A percentile compares a stretch with the other conserved stretches of the same genome.
Conservation (phyloP, 495 filamentous ascomycete species). For the Glutinoglossum americanum region DNA sequence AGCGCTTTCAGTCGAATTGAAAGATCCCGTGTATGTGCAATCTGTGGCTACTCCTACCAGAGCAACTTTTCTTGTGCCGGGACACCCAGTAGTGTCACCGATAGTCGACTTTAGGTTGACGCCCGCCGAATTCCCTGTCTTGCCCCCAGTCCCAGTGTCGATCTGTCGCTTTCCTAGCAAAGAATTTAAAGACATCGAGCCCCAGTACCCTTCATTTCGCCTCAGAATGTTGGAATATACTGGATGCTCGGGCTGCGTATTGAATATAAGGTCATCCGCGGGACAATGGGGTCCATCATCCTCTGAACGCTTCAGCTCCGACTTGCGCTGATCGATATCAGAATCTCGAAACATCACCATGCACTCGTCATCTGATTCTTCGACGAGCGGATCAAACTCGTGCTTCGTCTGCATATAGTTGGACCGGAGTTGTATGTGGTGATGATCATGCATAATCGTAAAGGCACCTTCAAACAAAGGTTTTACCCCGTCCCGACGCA, state of each 20-base stretch:
- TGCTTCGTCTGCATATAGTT: constrained; percentile 58
- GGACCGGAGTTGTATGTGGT: constrained; percentile 64
- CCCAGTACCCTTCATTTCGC: constrained; percentile 25
- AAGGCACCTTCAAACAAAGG: constrained; percentile 89
- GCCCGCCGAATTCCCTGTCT: constrained; percentile 57
- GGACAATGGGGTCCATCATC: constrained; percentile 26
- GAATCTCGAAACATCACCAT: constrained; percentile 89
- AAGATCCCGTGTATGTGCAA: constrained; percentile 58
- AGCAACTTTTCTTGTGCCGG: constrained; percentile 69
- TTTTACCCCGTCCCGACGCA: constrained; percentile 49
- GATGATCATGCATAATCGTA: constrained; percentile 53
- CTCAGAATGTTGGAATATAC: constrained; percentile 28
- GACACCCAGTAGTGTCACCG: constrained; percentile 62
- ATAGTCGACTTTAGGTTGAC: constrained; percentile 70
- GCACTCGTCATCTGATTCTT: constrained; percentile 39
- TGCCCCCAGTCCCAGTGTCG: constrained; percentile 28
- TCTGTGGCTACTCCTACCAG: constrained; percentile 84
- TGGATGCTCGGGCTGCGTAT: constrained; percentile 41
- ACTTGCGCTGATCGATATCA: constrained; percentile 35
- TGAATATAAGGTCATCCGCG: constrained; percentile 50
- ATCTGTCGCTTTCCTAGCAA: constrained; percentile 35
- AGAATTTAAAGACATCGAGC: constrained; percentile 28
- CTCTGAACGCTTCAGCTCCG: constrained; percentile 30
- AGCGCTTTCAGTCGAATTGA: constrained; percentile 36
- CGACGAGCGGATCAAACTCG: constrained; percentile 47